These are phyloP conservation scores for California macrophylla DNA, from an alignment of 441 rosid genomes.

Conservation along the genomic window DNA sequence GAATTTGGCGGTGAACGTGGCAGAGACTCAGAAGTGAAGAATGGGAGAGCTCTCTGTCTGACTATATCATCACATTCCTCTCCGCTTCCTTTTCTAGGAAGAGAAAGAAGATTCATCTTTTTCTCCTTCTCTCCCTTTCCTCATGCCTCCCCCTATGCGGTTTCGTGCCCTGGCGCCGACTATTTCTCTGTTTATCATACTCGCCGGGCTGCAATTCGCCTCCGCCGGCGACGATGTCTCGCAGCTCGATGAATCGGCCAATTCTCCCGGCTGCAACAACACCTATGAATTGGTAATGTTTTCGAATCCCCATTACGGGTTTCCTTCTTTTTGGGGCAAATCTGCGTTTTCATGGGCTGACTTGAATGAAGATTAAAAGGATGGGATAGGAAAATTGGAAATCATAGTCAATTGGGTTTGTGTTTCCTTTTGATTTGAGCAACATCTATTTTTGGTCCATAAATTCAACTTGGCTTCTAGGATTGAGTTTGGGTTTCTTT, in stretches of 20 bases:
- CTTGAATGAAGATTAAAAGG: neutral
- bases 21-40: neutral
- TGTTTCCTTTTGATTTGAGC: neutral
- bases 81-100: neutral
- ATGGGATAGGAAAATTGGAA: neutral
- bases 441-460: neutral
- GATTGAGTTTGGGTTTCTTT: neutral
- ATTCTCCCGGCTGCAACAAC: conserved; percentile 6
- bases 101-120: neutral
- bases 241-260: conserved; percentile 10
- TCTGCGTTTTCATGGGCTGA: neutral
- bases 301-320: neutral
- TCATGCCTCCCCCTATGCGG: neutral
- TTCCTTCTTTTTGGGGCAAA: neutral
- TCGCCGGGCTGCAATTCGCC: neutral
- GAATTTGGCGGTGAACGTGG: neutral
- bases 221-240: conserved; percentile 6
- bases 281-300: conserved; percentile 4
- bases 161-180: neutral
- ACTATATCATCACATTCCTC: neutral
- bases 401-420: neutral
- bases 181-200: neutral
- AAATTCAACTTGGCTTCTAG: neutral
- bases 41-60: neutral
- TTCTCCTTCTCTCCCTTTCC: neutral